Evolutionary conservation across 495 filamentous ascomycete genomes (phyloP).

Genomic region (Letharia lupina): DNA sequence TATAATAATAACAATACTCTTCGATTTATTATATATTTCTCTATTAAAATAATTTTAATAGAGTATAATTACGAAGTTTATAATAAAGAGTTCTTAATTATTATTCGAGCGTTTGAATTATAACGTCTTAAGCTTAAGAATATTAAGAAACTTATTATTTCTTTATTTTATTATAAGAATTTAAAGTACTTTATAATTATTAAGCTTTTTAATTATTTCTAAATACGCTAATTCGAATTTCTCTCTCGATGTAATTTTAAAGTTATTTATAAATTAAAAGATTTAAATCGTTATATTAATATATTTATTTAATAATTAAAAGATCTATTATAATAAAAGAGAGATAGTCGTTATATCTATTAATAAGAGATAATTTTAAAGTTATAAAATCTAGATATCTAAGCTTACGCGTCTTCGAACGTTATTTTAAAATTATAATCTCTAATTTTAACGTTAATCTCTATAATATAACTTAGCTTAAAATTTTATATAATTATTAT

Average conservation of each 20-base stretch:
- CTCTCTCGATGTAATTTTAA: conserved; percentile 30
- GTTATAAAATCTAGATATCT: too few species aligned
- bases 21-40: conserved; percentile 17
- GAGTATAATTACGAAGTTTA: conserved; percentile 28
- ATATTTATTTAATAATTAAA: conserved; percentile 4
- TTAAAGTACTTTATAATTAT: conserved; percentile 26
- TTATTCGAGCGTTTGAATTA: conserved; percentile 24
- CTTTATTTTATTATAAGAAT: conserved; percentile 26
- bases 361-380: conserved; percentile 6
- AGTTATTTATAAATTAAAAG: conserved; percentile 24
- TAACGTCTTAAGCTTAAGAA: conserved; percentile 23
- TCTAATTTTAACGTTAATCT: too few species aligned
- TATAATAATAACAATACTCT: not conserved
- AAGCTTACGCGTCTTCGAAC: too few species aligned
- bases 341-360: not conserved
- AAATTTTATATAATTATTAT: too few species aligned
- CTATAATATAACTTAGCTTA: too few species aligned
- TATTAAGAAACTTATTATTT: conserved; percentile 2
- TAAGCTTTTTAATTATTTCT: conserved; percentile 23
- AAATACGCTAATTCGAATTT: conserved; percentile 25
- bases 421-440: too few species aligned
- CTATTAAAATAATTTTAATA: conserved; percentile 10
- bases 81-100: conserved; percentile 27
- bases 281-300: conserved; percentile 15
- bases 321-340: not conserved